phyloP scores from a whole-genome alignment of 495 filamentous ascomycete species.

The Penicillium roqueforti region DNA sequence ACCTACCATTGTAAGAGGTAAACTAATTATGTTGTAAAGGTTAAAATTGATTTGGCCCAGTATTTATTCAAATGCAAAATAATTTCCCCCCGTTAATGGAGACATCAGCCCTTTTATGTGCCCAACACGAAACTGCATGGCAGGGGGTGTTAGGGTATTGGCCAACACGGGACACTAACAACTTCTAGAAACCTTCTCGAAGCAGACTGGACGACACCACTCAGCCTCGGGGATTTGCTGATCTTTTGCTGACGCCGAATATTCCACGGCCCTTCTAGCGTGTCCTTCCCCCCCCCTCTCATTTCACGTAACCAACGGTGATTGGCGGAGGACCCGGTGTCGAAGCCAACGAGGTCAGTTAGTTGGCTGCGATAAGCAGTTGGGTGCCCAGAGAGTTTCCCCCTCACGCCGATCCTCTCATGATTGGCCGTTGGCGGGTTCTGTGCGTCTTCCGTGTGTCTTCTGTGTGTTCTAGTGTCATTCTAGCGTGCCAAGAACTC shows the following conservation, averaged over 20 bases:
- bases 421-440: not conserved
- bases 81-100: not conserved
- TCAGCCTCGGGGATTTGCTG: constrained; percentile 21
- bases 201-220: constrained; percentile 4
- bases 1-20: constrained; percentile 23
- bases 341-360: not conserved
- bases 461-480: constrained; percentile 30
- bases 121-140: not conserved
- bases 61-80: not conserved
- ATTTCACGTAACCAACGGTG: not conserved
- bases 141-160: not conserved
- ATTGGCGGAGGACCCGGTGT: constrained; percentile 7
- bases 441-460: constrained; percentile 22
- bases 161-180: constrained; percentile 6
- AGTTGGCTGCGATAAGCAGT: constrained; percentile 18
- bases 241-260: constrained; percentile 19
- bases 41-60: not conserved
- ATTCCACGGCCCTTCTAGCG: constrained; percentile 25
- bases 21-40: constrained; percentile 5
- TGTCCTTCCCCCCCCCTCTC: too few species aligned
- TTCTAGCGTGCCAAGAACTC: constrained; percentile 7
- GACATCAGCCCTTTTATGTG: constrained; percentile 8
- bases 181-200: constrained; percentile 4
- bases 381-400: not conserved
- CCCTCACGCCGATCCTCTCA: constrained; percentile 9